A percentile compares a stretch with the other conserved stretches of the same genome.
Conservation (phyloP, 306 rosid species). For the Carpinus fangiana region DNA sequence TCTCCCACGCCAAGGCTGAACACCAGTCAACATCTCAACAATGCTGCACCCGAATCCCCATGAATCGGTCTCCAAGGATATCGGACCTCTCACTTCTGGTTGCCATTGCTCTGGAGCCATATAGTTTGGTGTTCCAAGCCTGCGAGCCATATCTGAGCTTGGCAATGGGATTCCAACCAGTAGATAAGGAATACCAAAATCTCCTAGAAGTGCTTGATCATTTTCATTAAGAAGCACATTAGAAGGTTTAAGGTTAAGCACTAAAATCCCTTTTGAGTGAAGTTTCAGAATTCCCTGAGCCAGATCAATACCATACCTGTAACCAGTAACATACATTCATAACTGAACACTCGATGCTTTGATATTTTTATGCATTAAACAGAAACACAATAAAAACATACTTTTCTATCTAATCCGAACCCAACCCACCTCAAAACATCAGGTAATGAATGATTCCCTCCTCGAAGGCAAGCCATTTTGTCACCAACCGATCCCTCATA, state of each 20-base stretch:
- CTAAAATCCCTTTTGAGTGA: conserved; percentile 66
- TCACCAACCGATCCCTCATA: conserved; percentile 89
- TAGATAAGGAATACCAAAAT: conserved; percentile 77
- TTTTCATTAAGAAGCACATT: conserved; percentile 67
- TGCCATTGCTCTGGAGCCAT: conserved; percentile 99
- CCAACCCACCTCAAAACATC: conserved; percentile 74
- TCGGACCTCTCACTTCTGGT: conserved; percentile 85
- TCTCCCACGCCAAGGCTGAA: conserved; percentile 77
- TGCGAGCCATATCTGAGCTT: conserved; percentile 53
- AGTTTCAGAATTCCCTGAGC: conserved; percentile 69
- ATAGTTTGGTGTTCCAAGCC: conserved; percentile 91
- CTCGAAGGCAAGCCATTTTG: conserved; percentile 74
- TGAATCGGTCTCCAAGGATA: conserved; percentile 84
- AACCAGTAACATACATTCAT: conserved; percentile 35
- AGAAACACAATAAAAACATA: conserved; percentile 14
- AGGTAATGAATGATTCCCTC: conserved; percentile 60
- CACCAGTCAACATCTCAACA: conserved; percentile 90
- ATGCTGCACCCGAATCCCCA: conserved; percentile 94
- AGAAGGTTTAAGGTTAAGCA: conserved; percentile 80
- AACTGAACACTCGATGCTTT: not conserved
- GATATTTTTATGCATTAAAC: not conserved
- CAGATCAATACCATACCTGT: conserved; percentile 80
- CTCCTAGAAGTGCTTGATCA: conserved; percentile 81
- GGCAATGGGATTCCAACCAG: conserved; percentile 62
- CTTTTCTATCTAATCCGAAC: conserved; percentile 17